Percentiles rank a stretch among this genome's conserved stretches.
These are phyloP conservation scores for Nissolia schottii DNA, from an alignment of 306 rosid species.

Conservation along the genomic window DNA sequence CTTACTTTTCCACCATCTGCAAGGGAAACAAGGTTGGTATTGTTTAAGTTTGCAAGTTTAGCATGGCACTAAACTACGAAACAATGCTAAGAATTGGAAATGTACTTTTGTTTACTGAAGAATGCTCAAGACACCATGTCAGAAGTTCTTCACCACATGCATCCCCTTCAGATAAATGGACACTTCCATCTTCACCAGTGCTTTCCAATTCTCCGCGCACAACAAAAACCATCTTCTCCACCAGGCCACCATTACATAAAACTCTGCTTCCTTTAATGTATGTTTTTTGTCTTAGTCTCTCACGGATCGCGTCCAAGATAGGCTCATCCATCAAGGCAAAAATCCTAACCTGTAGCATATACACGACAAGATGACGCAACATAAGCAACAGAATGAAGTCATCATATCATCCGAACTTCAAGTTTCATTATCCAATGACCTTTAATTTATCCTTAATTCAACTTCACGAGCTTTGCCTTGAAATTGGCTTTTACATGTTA, in stretches of 20 bases:
- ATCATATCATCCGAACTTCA: background rate
- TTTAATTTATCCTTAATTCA: background rate
- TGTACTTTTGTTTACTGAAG: conserved; percentile 66
- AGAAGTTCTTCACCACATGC: conserved; percentile 93
- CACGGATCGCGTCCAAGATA: conserved; percentile 71
- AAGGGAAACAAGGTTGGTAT: background rate
- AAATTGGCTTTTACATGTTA: background rate
- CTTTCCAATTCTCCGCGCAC: conserved; percentile 82
- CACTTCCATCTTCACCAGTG: conserved; percentile 59
- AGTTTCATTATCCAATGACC: background rate
- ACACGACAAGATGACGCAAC: background rate
- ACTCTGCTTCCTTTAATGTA: conserved; percentile 76
- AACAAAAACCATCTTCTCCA: conserved; percentile 85
- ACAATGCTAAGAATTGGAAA: background rate
- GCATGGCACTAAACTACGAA: background rate
- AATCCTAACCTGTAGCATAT: conserved; percentile 59
- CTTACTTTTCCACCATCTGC: conserved; percentile 54
- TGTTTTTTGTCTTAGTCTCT: conserved; percentile 67
- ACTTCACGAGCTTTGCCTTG: background rate
- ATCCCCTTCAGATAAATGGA: conserved; percentile 66
- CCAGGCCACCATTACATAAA: conserved; percentile 47
- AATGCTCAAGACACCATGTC: conserved; percentile 80
- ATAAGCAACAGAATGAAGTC: background rate
- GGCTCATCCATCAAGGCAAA: conserved; percentile 74
- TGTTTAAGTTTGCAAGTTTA: background rate